Evolutionary conservation across 2,329 filamentous ascomycete species (phyloP), one percentile per base, ranked within the genome.

Genomic region (Alternaria ethzedia): DNA sequence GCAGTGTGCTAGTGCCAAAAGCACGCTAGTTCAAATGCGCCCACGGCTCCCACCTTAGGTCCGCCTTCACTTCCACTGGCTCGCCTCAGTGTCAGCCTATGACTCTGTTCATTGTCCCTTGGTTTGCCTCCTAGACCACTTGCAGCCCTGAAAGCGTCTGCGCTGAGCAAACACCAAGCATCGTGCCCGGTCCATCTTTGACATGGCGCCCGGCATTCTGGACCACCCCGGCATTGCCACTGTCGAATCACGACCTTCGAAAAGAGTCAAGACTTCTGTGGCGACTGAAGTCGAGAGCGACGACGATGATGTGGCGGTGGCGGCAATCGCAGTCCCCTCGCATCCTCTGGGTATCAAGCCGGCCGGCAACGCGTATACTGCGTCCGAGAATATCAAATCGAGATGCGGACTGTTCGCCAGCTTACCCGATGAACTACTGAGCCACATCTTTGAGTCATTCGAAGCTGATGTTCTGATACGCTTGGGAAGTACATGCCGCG

Each of bases 341-440:
- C 95, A 98, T 83, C 93, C 93, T 41, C 83, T 97, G 50, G 91
- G 91, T 30, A 86, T 98, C 68, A 96, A 94, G 76, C 95, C 96
- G 1, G 86, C 91, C 65, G 96, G 95, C 41, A 98, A 99, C 82
- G 89, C 90, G 52, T 86, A 95, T 46, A 88, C 89, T 20, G 84
- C 88, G 12, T 84, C 83, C 3, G 84, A 84, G 59, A 92, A 92
- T 81, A 87, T 93, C 51, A 91, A 92, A 63, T 79, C 83, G 52
- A 85, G 83, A 43, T 86, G 89, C 65, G 94, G 94, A 15, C 75
- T 76, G 6, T 91, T 97, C 76, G 86, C 86, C 61, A 77, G 80
- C 43, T 82, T 97, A 57, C 91, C 94, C 4, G 95, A 98, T 79
- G 94, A 97, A 80, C 81, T 96, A 69, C 83, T 97, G 54, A 85